Evolutionary conservation across 768 basidiomycete genomes (phyloP), one percentile per base, ranked within the genome.

Genomic region (Suillus fuscotomentosus): DNA sequence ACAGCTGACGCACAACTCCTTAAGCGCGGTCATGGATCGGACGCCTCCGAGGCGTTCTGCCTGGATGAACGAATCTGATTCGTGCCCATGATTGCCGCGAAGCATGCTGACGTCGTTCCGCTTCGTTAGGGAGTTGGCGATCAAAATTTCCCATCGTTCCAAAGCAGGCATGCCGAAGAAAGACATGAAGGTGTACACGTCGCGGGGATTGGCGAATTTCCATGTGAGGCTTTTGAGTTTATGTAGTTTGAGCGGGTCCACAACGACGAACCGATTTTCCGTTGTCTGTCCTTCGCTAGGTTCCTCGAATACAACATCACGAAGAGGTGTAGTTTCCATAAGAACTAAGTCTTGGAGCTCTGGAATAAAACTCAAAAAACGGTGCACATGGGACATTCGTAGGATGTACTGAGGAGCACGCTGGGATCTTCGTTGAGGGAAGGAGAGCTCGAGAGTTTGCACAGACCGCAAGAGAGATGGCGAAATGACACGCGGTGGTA

Each of bases 141-240:
- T 72, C 68, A 76, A 77, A 50, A 85, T 70, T 60, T 84, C 82
- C 65, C 83, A 73, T 60, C 72, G 78, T 61, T 81, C 78, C 62
- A 85, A 76, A 39, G 63, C 70, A 10, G 83, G 83, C 14, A 76
- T 65, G 48, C 69, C 64, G 61, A 84, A 63, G 66, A 83, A 76
- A 24, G 80, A 78, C 65, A 85, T 70, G 53, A 86, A 75, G 38
- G 77, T 72, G 60, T 80, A 77, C 53, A 84, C 68, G 57, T 82
- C 83, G 43, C 70, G 72, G 54, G 78, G 70, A 59, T 74, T 79
- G 20, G 82, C 82, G 64, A 77, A 81, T 53, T 77, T 81, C 83
- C 84, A 85, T 39, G 82, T 80, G 51, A 86, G 69, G n/a, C 67
- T 71, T 60, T 76, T 81, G 63, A 86, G 70, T 62, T 77, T 74